These are phyloP conservation scores for Fraxinus greggii DNA, from an alignment of 305 asterid genomes.

Conservation along the genomic window DNA sequence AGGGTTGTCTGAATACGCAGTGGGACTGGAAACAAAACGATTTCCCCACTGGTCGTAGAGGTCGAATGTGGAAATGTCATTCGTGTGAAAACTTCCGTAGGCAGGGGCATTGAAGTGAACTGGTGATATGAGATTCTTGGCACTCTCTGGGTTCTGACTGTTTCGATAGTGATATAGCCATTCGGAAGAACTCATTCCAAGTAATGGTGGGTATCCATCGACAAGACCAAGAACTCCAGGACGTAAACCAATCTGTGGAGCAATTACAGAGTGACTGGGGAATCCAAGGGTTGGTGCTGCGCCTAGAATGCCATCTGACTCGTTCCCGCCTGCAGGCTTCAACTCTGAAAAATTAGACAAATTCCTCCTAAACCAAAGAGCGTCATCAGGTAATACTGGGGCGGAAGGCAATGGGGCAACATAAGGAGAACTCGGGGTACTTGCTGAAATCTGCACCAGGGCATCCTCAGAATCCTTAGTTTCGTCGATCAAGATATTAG, in stretches of 20 bases:
- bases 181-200: slow-evolving; percentile 86
- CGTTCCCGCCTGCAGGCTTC: slow-evolving; percentile 27
- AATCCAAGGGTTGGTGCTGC: slow-evolving; percentile 54
- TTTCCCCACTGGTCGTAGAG: slow-evolving; percentile 69
- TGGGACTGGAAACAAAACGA: slow-evolving; percentile 47
- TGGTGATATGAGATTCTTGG: slow-evolving; percentile 40
- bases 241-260: slow-evolving; percentile 31
- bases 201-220: slow-evolving; percentile 54
- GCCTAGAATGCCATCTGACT: slow-evolving; percentile 62
- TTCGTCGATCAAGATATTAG: slow-evolving; percentile 40
- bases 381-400: slow-evolving; percentile 67
- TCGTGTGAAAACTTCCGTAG: slow-evolving; percentile 29
- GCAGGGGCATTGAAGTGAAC: slow-evolving; percentile 37
- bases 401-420: slow-evolving; percentile 77
- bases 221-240: slow-evolving; percentile 46
- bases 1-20: slow-evolving; percentile 44
- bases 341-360: neutral
- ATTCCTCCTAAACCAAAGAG: slow-evolving; percentile 49
- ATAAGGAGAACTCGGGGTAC: slow-evolving; percentile 35
- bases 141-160: slow-evolving; percentile 48
- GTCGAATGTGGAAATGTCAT: slow-evolving; percentile 46
- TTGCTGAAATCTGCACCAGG: slow-evolving; percentile 33
- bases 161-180: slow-evolving; percentile 89
- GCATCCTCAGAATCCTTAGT: slow-evolving; percentile 25
- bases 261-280: slow-evolving; percentile 30